phyloP scores from a whole-genome alignment of 345 rosid genomes.

The Syzygium oleosum region DNA sequence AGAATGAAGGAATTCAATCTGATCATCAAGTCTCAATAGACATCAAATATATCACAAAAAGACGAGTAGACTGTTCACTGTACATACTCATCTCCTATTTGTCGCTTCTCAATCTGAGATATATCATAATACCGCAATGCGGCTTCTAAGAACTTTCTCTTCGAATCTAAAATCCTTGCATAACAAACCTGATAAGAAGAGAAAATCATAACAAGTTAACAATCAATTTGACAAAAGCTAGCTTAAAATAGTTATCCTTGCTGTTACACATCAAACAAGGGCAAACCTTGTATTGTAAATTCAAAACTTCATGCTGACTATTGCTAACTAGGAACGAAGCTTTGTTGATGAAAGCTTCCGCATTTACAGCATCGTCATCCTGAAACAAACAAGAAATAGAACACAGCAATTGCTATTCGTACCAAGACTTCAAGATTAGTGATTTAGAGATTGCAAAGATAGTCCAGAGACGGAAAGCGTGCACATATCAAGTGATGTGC shows the following conservation, averaged over 20 bases:
- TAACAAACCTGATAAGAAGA: conserved; percentile 60
- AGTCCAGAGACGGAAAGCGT: too few relatives aligned
- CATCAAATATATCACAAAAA: neutral
- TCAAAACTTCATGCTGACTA: conserved; percentile 86
- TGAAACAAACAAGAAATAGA: conserved; percentile 18
- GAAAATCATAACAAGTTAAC: neutral
- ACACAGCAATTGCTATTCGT: neutral
- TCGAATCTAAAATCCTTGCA: conserved; percentile 95
- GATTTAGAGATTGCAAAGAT: neutral
- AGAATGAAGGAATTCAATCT: neutral
- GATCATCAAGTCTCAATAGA: neutral
- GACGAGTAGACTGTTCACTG: neutral
- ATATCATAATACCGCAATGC: conserved; percentile 89
- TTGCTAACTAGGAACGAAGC: conserved; percentile 97
- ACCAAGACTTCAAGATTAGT: neutral
- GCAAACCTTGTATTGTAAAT: conserved; percentile 82
- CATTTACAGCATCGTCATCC: conserved; percentile 99
- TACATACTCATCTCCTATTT: conserved; percentile 89
- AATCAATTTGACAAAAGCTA: neutral
- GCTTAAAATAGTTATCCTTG: too few relatives aligned
- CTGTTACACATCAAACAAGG: neutral
- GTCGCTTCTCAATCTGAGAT: conserved; percentile 93
- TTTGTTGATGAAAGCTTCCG: conserved; percentile 91
- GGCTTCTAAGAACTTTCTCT: conserved; percentile 94
- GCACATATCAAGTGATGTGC: neutral